phyloP scores from a whole-genome alignment of 345 rosid genomes.

The Eucalyptus regnans region DNA sequence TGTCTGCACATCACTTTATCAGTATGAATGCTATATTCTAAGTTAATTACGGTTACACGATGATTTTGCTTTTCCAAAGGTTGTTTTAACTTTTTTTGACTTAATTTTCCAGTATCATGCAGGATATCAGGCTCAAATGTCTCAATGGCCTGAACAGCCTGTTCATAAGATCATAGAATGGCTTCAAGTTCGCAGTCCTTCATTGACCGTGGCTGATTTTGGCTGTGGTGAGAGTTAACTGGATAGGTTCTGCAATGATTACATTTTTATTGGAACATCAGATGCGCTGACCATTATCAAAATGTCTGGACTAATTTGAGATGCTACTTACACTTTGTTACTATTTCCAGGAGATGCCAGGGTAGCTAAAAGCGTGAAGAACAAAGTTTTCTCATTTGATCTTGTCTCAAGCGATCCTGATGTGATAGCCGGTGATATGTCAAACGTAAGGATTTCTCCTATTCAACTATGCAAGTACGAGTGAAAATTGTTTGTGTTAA shows the following conservation, averaged over 20 bases:
- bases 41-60: background rate
- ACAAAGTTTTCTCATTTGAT: conserved; percentile 89
- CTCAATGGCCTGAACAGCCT: conserved; percentile 91
- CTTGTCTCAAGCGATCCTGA: conserved; percentile 74
- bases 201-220: conserved; percentile 89
- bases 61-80: background rate
- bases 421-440: conserved; percentile 87
- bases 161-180: conserved; percentile 63
- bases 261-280: background rate
- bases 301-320: background rate
- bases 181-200: conserved; percentile 49
- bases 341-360: conserved; percentile 63
- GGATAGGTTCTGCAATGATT: background rate
- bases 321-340: background rate
- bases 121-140: conserved; percentile 95
- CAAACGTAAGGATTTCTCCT: conserved; percentile 35
- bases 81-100: conserved; percentile 1
- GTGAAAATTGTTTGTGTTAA: background rate
- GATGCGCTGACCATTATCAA: background rate
- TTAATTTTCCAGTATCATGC: conserved; percentile 69
- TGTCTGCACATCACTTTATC: background rate
- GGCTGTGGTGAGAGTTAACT: conserved; percentile 73
- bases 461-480: background rate
- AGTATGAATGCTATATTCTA: background rate
- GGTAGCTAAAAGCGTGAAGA: conserved; percentile 74